A percentile compares a stretch with the other conserved stretches of the same genome.
phyloP scores from a whole-genome alignment of 2,329 filamentous ascomycete genomes.

The Microcyclospora tardicrescens region DNA sequence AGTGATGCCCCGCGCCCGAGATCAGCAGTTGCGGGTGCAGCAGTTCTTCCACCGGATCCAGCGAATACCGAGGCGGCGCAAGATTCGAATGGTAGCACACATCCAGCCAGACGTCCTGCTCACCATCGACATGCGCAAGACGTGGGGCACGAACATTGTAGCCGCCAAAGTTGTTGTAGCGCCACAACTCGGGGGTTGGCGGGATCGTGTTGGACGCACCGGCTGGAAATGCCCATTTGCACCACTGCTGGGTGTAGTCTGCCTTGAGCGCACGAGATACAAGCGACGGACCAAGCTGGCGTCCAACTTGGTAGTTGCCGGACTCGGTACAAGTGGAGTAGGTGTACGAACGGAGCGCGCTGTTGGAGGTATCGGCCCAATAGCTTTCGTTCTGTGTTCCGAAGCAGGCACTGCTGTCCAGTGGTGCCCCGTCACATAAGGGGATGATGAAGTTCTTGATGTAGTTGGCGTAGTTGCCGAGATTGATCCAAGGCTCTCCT shows the following conservation, averaged over 20 bases:
- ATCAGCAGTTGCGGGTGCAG: slow-evolving; percentile 39
- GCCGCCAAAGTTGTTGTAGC: slow-evolving; percentile 36
- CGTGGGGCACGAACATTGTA: slow-evolving; percentile 35
- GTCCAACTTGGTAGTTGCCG: slow-evolving; percentile 38
- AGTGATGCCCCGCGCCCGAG: slow-evolving; percentile 38
- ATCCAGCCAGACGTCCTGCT: slow-evolving; percentile 41
- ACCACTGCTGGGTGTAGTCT: slow-evolving; percentile 44
- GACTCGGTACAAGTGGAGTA: slow-evolving; percentile 35
- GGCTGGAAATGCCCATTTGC: slow-evolving; percentile 39
- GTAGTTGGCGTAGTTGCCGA: slow-evolving; percentile 42
- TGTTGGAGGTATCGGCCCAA: slow-evolving; percentile 34
- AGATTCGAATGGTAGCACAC: slow-evolving; percentile 38
- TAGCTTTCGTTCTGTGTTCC: slow-evolving; percentile 31
- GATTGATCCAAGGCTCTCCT: slow-evolving; percentile 37
- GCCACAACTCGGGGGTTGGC: slow-evolving; percentile 28
- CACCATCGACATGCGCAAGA: slow-evolving; percentile 40
- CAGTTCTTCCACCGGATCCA: slow-evolving; percentile 11
- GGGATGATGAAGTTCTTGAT: slow-evolving; percentile 35
- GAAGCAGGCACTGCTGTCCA: slow-evolving; percentile 35
- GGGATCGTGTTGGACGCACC: slow-evolving; percentile 36
- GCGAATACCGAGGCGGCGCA: slow-evolving; percentile 18
- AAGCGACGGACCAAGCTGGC: slow-evolving; percentile 32
- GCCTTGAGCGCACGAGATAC: slow-evolving; percentile 36
- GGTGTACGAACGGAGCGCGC: slow-evolving; percentile 32
- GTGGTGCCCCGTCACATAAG: slow-evolving; percentile 29